Percentiles rank a stretch among this genome's conserved stretches.
phyloP scores from a whole-genome alignment of 371 early-diverging fungal genomes.

The Mortierella sp. region DNA sequence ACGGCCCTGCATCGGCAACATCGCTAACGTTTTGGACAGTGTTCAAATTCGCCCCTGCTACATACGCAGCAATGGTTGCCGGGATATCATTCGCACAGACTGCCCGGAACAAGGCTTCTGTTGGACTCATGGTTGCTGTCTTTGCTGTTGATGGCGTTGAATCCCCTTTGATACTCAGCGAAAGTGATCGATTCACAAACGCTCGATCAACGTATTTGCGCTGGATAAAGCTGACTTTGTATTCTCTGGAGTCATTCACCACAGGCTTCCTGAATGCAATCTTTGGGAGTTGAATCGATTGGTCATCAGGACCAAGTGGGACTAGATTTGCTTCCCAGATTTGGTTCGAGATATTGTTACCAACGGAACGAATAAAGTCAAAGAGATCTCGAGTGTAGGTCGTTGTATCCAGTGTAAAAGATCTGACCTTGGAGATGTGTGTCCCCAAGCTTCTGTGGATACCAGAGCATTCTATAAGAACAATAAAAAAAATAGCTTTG shows the following conservation, averaged over 20 bases:
- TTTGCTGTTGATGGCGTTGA: too few relatives aligned
- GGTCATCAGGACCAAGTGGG: background rate
- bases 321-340: conserved; percentile 59
- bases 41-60: conserved; percentile 5
- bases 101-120: conserved; percentile 1
- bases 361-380: conserved; percentile 57
- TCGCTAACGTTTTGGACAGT: background rate
- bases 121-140: too few relatives aligned
- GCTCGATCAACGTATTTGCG: conserved; percentile 54
- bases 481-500: too few relatives aligned
- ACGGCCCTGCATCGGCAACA: too few relatives aligned
- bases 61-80: conserved; percentile 7
- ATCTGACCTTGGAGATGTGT: conserved; percentile 86
- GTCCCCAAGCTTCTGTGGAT: conserved; percentile 95
- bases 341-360: conserved; percentile 62
- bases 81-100: conserved; percentile 8
- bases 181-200: conserved; percentile 47
- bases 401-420: conserved; percentile 78
- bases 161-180: too few relatives aligned
- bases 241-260: conserved; percentile 23
- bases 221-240: conserved; percentile 48
- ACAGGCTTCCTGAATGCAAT: conserved; percentile 5
- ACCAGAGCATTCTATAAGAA: conserved; percentile 82
- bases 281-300: background rate
- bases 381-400: conserved; percentile 66